A percentile compares a stretch with the other conserved stretches of the same genome.
Conservation (phyloP, 768 basidiomycete genomes). For the Boletus subparvulus region DNA sequence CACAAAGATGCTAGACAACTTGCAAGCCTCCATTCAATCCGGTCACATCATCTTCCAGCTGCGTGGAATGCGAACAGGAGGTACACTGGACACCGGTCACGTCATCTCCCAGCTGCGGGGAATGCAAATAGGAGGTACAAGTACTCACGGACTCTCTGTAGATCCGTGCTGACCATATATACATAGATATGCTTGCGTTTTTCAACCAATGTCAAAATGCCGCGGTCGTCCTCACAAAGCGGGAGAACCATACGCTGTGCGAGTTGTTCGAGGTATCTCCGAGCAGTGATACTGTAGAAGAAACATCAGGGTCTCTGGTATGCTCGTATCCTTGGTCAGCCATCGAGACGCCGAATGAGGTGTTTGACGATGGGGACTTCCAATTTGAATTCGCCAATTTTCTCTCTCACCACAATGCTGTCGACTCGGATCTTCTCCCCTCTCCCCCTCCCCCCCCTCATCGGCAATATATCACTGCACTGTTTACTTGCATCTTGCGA, state of each 20-base stretch:
- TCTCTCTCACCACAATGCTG: too few relatives aligned
- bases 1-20: conserved; percentile 4
- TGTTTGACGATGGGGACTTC: neutral
- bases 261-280: conserved; percentile 46
- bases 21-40: neutral
- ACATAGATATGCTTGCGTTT: too few relatives aligned
- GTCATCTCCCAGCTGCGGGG: too few relatives aligned
- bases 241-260: conserved; percentile 25
- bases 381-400: neutral
- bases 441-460: too few relatives aligned
- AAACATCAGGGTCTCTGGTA: too few relatives aligned
- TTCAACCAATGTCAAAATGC: conserved; percentile 24
- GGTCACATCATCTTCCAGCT: neutral
- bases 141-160: too few relatives aligned
- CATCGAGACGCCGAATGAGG: conserved; percentile 28
- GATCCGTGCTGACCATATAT: too few relatives aligned
- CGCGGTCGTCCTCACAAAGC: conserved; percentile 32
- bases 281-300: neutral
- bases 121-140: too few relatives aligned
- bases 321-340: conserved; percentile 42
- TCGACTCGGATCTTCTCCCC: too few relatives aligned
- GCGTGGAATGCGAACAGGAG: neutral
- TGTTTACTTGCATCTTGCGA: too few relatives aligned
- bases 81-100: too few relatives aligned
- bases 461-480: too few relatives aligned